Evolutionary conservation across 352 stramenopile genomes (phyloP), one percentile per base, ranked within the genome.

Genomic region (Pythium sp.): DNA sequence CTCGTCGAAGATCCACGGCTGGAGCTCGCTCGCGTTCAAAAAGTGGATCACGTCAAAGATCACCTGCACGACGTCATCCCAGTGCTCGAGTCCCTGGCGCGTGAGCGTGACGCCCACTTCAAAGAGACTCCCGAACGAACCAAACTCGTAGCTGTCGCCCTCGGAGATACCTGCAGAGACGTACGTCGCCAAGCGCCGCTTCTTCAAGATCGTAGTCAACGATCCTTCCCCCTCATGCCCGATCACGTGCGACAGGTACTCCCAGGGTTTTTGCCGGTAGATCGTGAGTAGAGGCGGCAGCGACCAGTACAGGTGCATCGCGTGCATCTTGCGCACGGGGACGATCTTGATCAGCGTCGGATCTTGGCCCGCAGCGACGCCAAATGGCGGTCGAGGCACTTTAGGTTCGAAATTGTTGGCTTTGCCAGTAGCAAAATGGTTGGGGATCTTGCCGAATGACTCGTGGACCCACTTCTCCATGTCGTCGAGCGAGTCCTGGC

Each of bases 1-100:
- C 55, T 92, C 84, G 14, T 91, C 72, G 64, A 84, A 91, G 34
- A 87, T 72, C 81, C 82, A 92, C 9, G 59, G 18, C 7, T 74
- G 77, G 2, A 88, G 67, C 20, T 22, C 46, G 20, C 24, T 49
- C 22, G 56, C 28, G 14, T 54, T 54, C 1, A 11, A 81, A 55
- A 73, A 64, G 38, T 62, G 64, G 22, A 90, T 20, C 7, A 73
- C 73, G 60, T 87, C 76, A 26, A 90, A 88, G 28, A 91, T 69
- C 4, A 86, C 22, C 20, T 77, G 66, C 3, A 72, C 78, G 38
- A 91, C 71, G n/a, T 81, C 61, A 5, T 78, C 59, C 76, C 79
- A 90, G 43, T 75, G 74, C 18, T 55, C 36, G 14, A 91, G 54
- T 11, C 83, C 83, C 8, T 70, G 38, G 1, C 69, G 62, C 2